phyloP scores from a whole-genome alignment of 768 basidiomycete species.

The Xerocomus brunneocitrinus region DNA sequence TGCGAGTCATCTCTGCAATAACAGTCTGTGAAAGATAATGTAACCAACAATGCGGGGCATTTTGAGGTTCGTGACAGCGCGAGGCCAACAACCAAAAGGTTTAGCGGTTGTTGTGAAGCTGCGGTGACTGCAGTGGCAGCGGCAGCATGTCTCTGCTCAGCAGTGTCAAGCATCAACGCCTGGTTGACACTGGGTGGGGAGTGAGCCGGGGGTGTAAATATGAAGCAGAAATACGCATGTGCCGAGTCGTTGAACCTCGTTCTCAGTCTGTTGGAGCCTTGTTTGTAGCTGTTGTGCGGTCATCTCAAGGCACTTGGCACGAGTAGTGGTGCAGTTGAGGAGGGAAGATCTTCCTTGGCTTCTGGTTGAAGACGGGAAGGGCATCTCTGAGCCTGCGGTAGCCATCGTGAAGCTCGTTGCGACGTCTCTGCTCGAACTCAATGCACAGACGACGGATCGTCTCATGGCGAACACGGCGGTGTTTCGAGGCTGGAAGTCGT shows the following conservation, averaged over 20 bases:
- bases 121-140: constrained; percentile 54
- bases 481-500: constrained; percentile 62
- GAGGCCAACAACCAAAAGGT: constrained; percentile 41
- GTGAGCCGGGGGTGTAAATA: neutral
- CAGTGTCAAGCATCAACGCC: constrained; percentile 82
- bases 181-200: constrained; percentile 61
- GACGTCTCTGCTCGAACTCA: constrained; percentile 87
- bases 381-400: constrained; percentile 88
- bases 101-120: constrained; percentile 39
- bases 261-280: constrained; percentile 71
- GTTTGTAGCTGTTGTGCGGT: constrained; percentile 71
- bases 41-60: constrained; percentile 15
- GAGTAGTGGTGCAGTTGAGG: constrained; percentile 82
- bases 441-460: constrained; percentile 89
- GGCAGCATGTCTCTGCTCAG: constrained; percentile 62
- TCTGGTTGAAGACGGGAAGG: constrained; percentile 86
- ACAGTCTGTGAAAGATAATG: constrained; percentile 36
- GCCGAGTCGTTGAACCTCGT: constrained; percentile 76
- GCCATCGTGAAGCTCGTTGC: constrained; percentile 89
- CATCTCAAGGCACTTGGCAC: constrained; percentile 84
- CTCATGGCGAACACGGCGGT: constrained; percentile 72
- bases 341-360: constrained; percentile 87
- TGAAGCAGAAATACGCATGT: constrained; percentile 33
- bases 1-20: constrained; percentile 36
- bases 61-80: constrained; percentile 14